Evolutionary conservation across 768 basidiomycete species (phyloP), one percentile per base, ranked within the genome.

Genomic region (Kwoniella sp.): DNA sequence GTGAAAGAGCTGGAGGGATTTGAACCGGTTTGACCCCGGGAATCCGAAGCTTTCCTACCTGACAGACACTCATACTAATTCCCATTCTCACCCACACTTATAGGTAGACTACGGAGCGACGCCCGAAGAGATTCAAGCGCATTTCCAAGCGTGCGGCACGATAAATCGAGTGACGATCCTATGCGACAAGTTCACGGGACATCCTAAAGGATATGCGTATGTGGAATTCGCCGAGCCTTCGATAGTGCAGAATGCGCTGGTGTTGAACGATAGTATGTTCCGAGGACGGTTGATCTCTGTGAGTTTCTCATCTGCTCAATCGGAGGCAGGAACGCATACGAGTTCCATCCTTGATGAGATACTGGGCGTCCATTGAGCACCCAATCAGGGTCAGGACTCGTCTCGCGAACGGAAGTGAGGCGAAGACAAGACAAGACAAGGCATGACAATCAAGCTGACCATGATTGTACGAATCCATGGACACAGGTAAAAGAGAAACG

Each of bases 141-240:
- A 98, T 81, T 99, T 99, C 83, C 91, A 93, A 79, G 89, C 94
- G 17, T 98, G 94, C 77, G 96, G 96, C 5, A 92, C 91, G 17
- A 99, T 99, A 82, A 99, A 99, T 83, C 88, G 96, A 73, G 93
- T 99, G 48, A 99, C 96, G 0, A 99, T 99, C 76, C 88, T 99
- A 29, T 98, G 95, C 82, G 96, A 99, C 86, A 98, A 98, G 83
- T 98, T 95, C 82, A 98, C 95, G 25, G 96, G 96, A 54, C 94
- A 97, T 83, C 95, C 96, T 53, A 97, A 97, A 87, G 96, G 96
- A 56, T 99, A 90, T 83, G 95, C 95, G 58, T 99, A 99, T 83
- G 94, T 99, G 50, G 96, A 99, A 81, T 99, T 99, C 81, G 88
- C 96, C 73, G 93, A 96, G 76, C 85, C 93, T 41, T 89, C 91